These are phyloP conservation scores for Yarrowia bubula DNA, from an alignment of 805 yeast species.

Conservation along the genomic window DNA sequence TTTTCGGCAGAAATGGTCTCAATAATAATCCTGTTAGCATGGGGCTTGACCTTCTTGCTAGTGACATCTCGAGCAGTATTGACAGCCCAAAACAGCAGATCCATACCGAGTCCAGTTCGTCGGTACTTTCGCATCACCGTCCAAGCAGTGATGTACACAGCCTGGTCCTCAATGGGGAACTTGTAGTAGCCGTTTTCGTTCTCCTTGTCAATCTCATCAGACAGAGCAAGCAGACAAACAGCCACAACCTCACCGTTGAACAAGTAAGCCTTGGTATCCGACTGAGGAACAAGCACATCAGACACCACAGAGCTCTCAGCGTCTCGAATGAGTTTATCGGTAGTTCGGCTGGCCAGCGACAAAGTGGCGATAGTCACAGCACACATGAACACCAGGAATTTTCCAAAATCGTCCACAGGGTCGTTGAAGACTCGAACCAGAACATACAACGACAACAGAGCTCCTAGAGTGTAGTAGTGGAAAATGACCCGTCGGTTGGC, in stretches of 20 bases:
- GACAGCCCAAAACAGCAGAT: conserved; percentile 28
- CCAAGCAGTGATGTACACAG: conserved; percentile 25
- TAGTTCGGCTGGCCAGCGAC: conserved; percentile 22
- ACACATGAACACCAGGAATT: conserved; percentile 7
- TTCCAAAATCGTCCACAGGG: conserved; percentile 24
- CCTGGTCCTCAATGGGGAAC: conserved; percentile 25
- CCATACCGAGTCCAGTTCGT: conserved; percentile 24
- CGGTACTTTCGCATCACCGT: conserved; percentile 28
- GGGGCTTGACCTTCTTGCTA: conserved; percentile 21
- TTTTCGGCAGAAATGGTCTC: conserved; percentile 21
- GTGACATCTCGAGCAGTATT: conserved; percentile 17
- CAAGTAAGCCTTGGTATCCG: conserved; percentile 25
- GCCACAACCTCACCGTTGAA: conserved; percentile 28
- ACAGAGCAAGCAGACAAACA: conserved; percentile 21
- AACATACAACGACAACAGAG: background rate
- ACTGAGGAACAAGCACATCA: conserved; percentile 21
- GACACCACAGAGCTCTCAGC: conserved; percentile 27
- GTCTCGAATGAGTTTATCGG: conserved; percentile 25
- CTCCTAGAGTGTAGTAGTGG: conserved; percentile 25
- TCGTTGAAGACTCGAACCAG: conserved; percentile 11
- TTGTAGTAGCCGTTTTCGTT: conserved; percentile 25
- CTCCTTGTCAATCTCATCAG: conserved; percentile 9
- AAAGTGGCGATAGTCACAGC: conserved; percentile 28
- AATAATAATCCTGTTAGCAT: conserved; percentile 17
- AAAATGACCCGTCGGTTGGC: conserved; percentile 25